Evolutionary conservation across 805 yeast genomes (phyloP).

Genomic region (Candida silvatica): DNA sequence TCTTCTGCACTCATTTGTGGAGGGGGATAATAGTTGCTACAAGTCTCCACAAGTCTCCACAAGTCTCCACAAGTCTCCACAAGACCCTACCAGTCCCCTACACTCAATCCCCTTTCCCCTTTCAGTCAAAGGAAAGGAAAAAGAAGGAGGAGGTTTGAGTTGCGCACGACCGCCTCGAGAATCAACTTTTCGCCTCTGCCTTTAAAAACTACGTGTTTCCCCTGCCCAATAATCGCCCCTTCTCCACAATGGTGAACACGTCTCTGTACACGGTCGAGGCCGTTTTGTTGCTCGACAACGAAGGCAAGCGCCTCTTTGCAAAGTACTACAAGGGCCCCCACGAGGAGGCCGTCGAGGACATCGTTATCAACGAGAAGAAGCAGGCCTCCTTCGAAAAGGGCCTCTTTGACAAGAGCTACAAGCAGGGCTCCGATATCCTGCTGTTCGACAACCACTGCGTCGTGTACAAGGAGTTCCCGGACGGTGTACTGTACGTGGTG

Average conservation of each 20-base stretch:
- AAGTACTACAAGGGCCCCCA: conserved; percentile 77
- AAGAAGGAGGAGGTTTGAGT: too few relatives aligned
- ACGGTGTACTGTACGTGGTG: conserved; percentile 61
- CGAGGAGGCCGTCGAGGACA: conserved; percentile 25
- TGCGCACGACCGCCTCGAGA: too few relatives aligned
- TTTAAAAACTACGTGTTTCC: too few relatives aligned
- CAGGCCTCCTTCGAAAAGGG: conserved; percentile 73
- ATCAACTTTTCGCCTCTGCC: too few relatives aligned
- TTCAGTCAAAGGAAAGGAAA: too few relatives aligned
- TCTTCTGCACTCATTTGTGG: too few relatives aligned
- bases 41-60: too few relatives aligned
- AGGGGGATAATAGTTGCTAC: too few relatives aligned
- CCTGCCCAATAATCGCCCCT: too few relatives aligned
- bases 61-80: too few relatives aligned
- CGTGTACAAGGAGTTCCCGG: conserved; percentile 81
- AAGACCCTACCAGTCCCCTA: too few relatives aligned
- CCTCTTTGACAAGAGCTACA: conserved; percentile 67
- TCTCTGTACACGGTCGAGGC: conserved; percentile 82
- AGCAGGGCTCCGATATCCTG: conserved; percentile 71
- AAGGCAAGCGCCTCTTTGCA: conserved; percentile 73
- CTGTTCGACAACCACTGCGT: conserved; percentile 72
- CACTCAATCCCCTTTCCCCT: too few relatives aligned
- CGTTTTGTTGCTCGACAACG: conserved; percentile 68
- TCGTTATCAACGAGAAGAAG: conserved; percentile 32
- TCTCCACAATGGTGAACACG: conserved; percentile 11